These are phyloP conservation scores for Candida michaelii DNA, from an alignment of 805 yeast genomes.

Conservation along the genomic window DNA sequence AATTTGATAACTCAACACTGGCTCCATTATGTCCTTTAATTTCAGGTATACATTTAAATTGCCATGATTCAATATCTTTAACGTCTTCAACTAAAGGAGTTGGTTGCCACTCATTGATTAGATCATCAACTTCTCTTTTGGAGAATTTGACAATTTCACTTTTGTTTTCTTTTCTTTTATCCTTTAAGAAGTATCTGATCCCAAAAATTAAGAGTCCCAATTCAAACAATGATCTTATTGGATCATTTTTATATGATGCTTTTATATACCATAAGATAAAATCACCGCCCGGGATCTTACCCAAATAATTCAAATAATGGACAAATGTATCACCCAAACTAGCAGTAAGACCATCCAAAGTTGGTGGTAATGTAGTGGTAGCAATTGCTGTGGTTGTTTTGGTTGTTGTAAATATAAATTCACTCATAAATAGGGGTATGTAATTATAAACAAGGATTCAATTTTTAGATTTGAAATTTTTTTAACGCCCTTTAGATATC, in stretches of 20 bases:
- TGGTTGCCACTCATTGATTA: slow-evolving; percentile 90
- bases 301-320: slow-evolving; percentile 35
- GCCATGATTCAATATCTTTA: slow-evolving; percentile 56
- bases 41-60: slow-evolving; percentile 61
- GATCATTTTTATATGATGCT: slow-evolving; percentile 90
- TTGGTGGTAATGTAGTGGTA: slow-evolving; percentile 33
- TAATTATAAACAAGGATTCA: not conserved
- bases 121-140: slow-evolving; percentile 69
- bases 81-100: slow-evolving; percentile 70
- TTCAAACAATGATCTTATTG: slow-evolving; percentile 84
- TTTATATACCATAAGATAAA: slow-evolving; percentile 67
- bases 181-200: slow-evolving; percentile 74
- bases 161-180: slow-evolving; percentile 74
- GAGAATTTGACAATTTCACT: slow-evolving; percentile 64
- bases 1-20: slow-evolving; percentile 25
- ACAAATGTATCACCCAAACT: slow-evolving; percentile 35
- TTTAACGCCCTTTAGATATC: too few relatives aligned
- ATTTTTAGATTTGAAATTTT: not conserved
- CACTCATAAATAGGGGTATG: slow-evolving; percentile 11
- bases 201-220: slow-evolving; percentile 76
- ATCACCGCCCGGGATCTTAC: slow-evolving; percentile 55
- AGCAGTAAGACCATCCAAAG: slow-evolving; percentile 35
- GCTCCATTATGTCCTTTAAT: slow-evolving; percentile 56
- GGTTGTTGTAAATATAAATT: slow-evolving; percentile 20
- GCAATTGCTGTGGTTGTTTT: slow-evolving; percentile 28